Conservation (phyloP, 257 asterid genomes). For the Leonotis leonurus region DNA sequence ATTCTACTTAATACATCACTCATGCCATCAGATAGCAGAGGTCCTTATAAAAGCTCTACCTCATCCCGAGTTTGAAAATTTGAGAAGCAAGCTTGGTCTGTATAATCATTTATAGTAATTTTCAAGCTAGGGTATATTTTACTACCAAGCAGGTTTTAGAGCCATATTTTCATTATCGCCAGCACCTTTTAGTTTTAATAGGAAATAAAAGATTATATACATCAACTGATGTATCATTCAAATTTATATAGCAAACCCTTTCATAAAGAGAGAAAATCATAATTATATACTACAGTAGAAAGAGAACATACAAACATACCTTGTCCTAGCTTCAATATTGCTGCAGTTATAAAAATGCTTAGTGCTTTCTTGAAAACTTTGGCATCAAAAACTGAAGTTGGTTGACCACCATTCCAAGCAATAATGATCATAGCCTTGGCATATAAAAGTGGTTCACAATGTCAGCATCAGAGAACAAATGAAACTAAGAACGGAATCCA, state of each 20-base stretch:
- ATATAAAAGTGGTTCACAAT: constrained; percentile 16
- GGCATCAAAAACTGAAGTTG: constrained; percentile 50
- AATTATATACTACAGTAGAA: not conserved
- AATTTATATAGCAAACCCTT: not conserved
- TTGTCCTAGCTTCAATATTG: constrained; percentile 93
- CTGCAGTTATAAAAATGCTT: constrained; percentile 94
- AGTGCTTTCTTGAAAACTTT: constrained; percentile 78
- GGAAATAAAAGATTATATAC: not conserved
- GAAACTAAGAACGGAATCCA: constrained; percentile 1
- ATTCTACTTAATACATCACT: too few species aligned
- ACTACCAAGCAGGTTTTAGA: not conserved
- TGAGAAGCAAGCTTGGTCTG: too few species aligned
- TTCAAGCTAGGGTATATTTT: not conserved
- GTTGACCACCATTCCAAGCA: constrained; percentile 93
- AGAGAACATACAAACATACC: constrained; percentile 37
- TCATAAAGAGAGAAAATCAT: not conserved
- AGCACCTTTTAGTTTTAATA: constrained; percentile 10
- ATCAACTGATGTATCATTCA: not conserved
- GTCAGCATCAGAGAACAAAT: constrained; percentile 21
- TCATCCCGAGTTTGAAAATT: too few species aligned
- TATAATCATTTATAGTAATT: too few species aligned
- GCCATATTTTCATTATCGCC: not conserved
- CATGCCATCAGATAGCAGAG: too few species aligned
- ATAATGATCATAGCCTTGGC: constrained; percentile 89
- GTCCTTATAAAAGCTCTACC: too few species aligned